Conservation (phyloP, 129 eudicot genomes). For the Flaveria linearis region DNA sequence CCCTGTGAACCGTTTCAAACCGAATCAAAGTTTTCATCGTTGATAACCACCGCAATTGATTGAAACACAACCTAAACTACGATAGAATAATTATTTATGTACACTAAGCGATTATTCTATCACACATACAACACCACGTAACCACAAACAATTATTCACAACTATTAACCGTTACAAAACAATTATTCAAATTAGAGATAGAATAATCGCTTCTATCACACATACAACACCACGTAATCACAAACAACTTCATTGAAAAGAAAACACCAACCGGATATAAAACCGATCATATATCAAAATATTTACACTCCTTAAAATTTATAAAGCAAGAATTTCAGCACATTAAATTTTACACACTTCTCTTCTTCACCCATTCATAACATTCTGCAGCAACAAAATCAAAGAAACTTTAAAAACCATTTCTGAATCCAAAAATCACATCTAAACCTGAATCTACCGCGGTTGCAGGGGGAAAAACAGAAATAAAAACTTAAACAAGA, state of each 20-base stretch:
- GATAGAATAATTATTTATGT: no score
- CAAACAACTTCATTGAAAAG: not conserved
- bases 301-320: conserved; percentile 25
- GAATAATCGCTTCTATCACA: no score
- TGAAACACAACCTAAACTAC: no score
- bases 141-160: no score
- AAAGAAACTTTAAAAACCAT: conserved; percentile 42
- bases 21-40: no score
- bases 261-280: not conserved
- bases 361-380: conserved; percentile 32
- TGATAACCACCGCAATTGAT: no score
- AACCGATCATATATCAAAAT: conserved; percentile 21
- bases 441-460: conserved; percentile 45
- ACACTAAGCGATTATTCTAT: no score
- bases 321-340: conserved; percentile 26
- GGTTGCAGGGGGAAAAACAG: conserved; percentile 28
- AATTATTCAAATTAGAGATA: no score
- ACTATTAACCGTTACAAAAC: no score
- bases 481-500: conserved; percentile 23
- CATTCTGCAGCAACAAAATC: conserved; percentile 15
- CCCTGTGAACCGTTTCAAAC: no score
- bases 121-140: no score
- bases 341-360: conserved; percentile 35
- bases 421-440: conserved; percentile 39
- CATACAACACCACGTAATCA: not conserved